phyloP scores from a whole-genome alignment of 139 green algal species.

The Chlorella sp. region DNA sequence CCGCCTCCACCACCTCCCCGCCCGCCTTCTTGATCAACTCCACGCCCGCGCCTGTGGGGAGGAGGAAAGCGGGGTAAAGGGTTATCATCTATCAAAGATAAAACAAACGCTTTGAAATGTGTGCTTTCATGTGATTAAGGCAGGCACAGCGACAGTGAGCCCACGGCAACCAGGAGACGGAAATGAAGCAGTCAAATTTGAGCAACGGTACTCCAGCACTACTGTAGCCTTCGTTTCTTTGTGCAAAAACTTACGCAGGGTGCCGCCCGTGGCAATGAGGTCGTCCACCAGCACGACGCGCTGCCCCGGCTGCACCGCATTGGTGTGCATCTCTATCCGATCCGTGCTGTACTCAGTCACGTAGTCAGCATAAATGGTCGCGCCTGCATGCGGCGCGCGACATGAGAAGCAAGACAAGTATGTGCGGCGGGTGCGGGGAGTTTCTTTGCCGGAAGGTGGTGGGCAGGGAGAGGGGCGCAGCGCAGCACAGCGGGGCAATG shows the following conservation, averaged over 20 bases:
- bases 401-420: not conserved
- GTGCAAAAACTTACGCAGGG: constrained; percentile 67
- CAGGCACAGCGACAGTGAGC: too few species aligned
- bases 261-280: constrained; percentile 98
- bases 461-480: too few species aligned
- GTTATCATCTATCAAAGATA: too few species aligned
- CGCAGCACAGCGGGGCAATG: not conserved
- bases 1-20: constrained; percentile 82
- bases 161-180: too few species aligned
- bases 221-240: not conserved
- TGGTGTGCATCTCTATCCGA: constrained; percentile 97
- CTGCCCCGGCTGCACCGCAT: constrained; percentile 83
- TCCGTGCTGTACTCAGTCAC: constrained; percentile 92
- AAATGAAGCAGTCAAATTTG: too few species aligned
- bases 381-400: constrained; percentile 62
- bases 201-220: too few species aligned
- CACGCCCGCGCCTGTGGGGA: constrained; percentile 62
- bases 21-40: constrained; percentile 83
- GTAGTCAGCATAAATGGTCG: constrained; percentile 86
- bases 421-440: not conserved
- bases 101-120: too few species aligned
- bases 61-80: too few species aligned
- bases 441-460: not conserved
- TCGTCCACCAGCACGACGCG: constrained; percentile 96
- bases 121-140: too few species aligned